phyloP scores from a whole-genome alignment of 371 early-diverging fungal genomes.

The Thermomucor indicae-seudaticae region DNA sequence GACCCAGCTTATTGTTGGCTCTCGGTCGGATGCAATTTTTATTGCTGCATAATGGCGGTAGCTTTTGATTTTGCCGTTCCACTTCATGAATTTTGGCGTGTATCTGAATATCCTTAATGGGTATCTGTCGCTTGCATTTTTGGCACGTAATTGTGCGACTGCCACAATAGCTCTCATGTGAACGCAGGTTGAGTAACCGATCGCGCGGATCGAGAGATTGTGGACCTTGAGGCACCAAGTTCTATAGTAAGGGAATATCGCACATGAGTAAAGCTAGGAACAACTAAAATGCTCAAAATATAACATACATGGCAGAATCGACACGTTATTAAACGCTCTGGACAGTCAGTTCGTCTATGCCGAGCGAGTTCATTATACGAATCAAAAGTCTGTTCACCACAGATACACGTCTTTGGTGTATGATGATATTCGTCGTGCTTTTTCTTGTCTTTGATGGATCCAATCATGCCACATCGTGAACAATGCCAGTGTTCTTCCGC shows the following conservation, averaged over 20 bases:
- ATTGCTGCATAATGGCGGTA: conserved; percentile 70
- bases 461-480: conserved; percentile 57
- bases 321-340: conserved; percentile 75
- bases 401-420: conserved; percentile 56
- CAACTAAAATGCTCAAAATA: background rate
- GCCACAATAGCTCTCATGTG: conserved; percentile 87
- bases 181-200: conserved; percentile 58
- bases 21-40: conserved; percentile 59
- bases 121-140: conserved; percentile 69
- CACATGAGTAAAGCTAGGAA: background rate
- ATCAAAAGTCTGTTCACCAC: conserved; percentile 31
- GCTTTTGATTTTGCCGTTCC: conserved; percentile 53
- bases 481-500: conserved; percentile 80
- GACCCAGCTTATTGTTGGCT: conserved; percentile 49
- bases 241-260: conserved; percentile 10
- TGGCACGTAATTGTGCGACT: conserved; percentile 78
- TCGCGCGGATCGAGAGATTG: conserved; percentile 59
- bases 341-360: conserved; percentile 71
- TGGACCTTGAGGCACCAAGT: conserved; percentile 64
- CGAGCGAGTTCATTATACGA: conserved; percentile 51
- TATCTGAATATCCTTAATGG: conserved; percentile 74
- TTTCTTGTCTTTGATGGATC: conserved; percentile 36
- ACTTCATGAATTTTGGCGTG: conserved; percentile 74
- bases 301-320: conserved; percentile 71
- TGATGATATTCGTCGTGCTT: conserved; percentile 74